Conservation (phyloP, 768 basidiomycete species). For the Xanthoconium purpureum region DNA sequence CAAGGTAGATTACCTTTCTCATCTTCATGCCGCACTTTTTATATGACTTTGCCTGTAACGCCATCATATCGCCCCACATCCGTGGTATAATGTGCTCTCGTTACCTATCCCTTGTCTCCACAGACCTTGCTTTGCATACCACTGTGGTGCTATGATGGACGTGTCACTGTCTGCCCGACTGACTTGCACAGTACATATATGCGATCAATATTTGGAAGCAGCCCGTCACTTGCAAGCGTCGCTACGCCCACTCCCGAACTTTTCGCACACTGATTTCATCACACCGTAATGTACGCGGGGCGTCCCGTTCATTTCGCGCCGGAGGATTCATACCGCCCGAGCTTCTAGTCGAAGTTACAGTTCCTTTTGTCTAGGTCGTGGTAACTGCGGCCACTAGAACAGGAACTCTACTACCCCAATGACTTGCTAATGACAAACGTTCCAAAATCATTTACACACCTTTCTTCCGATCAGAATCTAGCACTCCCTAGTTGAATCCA, state of each 20-base stretch:
- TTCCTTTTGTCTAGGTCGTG: too few relatives aligned
- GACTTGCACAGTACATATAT: slow-evolving; percentile 2
- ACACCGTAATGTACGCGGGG: too few relatives aligned
- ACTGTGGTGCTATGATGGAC: slow-evolving; percentile 1
- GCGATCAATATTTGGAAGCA: slow-evolving; percentile 1
- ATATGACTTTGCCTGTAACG: slow-evolving; percentile 12
- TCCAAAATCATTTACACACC: too few relatives aligned
- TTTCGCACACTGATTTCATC: neutral
- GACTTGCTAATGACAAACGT: too few relatives aligned
- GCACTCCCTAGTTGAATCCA: too few relatives aligned
- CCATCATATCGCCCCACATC: slow-evolving; percentile 10
- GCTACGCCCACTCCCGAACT: neutral
- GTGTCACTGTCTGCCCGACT: neutral
- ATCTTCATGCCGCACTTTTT: slow-evolving; percentile 22
- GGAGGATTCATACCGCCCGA: too few relatives aligned
- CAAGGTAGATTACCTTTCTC: slow-evolving; percentile 20
- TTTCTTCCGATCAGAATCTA: too few relatives aligned
- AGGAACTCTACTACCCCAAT: too few relatives aligned
- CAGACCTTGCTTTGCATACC: slow-evolving; percentile 6
- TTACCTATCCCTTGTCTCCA: slow-evolving; percentile 4
- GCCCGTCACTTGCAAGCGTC: neutral
- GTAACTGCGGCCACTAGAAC: too few relatives aligned
- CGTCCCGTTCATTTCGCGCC: too few relatives aligned
- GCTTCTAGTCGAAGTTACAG: too few relatives aligned
- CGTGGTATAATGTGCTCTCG: slow-evolving; percentile 25